Conservation (phyloP, 495 filamentous ascomycete species). For the Annulohypoxylon bovei region DNA sequence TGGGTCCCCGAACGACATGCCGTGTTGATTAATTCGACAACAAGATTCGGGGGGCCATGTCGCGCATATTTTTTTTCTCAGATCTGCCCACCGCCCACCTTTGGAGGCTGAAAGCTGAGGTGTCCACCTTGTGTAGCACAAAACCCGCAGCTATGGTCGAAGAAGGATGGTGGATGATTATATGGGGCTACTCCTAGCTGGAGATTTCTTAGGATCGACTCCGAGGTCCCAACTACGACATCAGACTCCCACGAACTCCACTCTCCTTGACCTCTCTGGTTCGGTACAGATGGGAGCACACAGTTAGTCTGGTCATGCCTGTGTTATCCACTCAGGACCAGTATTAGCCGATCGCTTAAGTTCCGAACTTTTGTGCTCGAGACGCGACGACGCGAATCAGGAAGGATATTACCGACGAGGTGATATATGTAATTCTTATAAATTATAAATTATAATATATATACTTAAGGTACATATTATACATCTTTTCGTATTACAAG, state of each 20-base stretch:
- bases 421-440: not conserved
- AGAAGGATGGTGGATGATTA: constrained; percentile 39
- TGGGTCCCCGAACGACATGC: constrained; percentile 41
- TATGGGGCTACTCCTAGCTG: constrained; percentile 18
- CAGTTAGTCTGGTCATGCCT: constrained; percentile 14
- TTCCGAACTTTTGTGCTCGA: constrained; percentile 22
- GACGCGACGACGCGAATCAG: constrained; percentile 23
- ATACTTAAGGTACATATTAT: constrained; percentile 1
- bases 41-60: constrained; percentile 41
- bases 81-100: constrained; percentile 43
- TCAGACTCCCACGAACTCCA: constrained; percentile 41
- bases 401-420: not conserved
- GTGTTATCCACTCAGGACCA: constrained; percentile 33
- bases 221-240: constrained; percentile 40
- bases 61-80: constrained; percentile 35
- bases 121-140: constrained; percentile 47
- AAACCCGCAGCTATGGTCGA: constrained; percentile 43
- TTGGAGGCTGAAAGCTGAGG: constrained; percentile 46
- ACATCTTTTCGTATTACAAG: not conserved
- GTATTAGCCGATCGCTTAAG: constrained; percentile 37
- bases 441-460: not conserved
- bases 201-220: constrained; percentile 39
- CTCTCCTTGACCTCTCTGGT: constrained; percentile 22
- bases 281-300: constrained; percentile 22
- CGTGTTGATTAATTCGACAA: constrained; percentile 44